Evolutionary conservation across 108 stramenopile species (phyloP).

Genomic region (Cyclotella cryptica): DNA sequence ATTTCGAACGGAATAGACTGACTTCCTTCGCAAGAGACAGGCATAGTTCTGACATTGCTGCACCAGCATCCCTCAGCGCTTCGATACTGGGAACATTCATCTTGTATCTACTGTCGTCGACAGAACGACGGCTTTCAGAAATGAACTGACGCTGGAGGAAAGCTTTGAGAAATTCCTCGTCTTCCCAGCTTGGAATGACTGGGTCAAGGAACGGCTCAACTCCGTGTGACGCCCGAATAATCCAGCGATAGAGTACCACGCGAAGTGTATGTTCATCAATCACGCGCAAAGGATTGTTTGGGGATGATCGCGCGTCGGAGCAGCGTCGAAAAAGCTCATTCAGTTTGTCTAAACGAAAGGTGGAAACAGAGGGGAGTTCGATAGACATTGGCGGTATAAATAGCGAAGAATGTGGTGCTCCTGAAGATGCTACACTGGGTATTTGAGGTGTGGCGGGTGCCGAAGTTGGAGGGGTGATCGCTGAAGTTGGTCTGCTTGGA

Average conservation of each 20-base stretch:
- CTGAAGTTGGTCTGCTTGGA: constrained; percentile 30
- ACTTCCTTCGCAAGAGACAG: constrained; percentile 71
- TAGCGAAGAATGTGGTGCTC: constrained; percentile 8
- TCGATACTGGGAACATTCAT: constrained; percentile 72
- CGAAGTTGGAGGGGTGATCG: constrained; percentile 29
- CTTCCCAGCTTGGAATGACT: constrained; percentile 88
- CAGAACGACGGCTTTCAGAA: constrained; percentile 68
- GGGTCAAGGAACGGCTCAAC: constrained; percentile 69
- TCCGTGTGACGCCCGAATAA: constrained; percentile 83
- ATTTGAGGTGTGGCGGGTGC: constrained; percentile 6
- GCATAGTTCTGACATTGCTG: constrained; percentile 74
- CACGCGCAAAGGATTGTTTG: constrained; percentile 53
- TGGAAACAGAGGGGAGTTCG: constrained; percentile 56
- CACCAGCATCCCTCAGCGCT: constrained; percentile 77
- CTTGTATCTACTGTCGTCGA: constrained; percentile 37
- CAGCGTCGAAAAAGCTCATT: constrained; percentile 71
- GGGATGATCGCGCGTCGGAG: constrained; percentile 49
- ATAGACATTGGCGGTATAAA: constrained; percentile 35
- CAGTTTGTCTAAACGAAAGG: constrained; percentile 79
- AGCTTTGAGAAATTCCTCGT: constrained; percentile 60
- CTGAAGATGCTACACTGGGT: constrained; percentile 12
- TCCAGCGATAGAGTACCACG: constrained; percentile 84
- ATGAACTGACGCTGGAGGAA: constrained; percentile 91
- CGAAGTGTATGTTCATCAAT: constrained; percentile 63
- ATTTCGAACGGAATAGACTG: constrained; percentile 52